phyloP scores from a whole-genome alignment of 1,139 yeast species.

The Yamadazyma blattariae region DNA sequence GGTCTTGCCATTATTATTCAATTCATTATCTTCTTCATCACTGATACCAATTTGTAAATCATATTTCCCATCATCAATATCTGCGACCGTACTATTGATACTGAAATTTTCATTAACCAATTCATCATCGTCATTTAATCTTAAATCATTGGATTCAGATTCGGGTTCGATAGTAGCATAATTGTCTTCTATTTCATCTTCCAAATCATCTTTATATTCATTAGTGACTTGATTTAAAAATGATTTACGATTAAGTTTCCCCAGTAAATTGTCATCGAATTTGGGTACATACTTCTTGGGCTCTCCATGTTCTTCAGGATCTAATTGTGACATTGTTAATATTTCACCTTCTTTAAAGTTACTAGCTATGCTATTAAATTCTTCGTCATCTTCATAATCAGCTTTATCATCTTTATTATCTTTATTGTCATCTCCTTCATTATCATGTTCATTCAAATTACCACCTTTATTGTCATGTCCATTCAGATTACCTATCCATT shows the following conservation, averaged over 20 bases:
- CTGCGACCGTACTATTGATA: neutral
- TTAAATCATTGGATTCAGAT: constrained; percentile 5
- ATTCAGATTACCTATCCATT: constrained; percentile 3
- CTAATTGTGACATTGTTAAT: constrained; percentile 4
- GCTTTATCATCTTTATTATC: neutral
- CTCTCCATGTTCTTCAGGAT: neutral
- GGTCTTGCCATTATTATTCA: too few relatives aligned
- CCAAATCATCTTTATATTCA: constrained; percentile 15
- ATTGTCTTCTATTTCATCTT: constrained; percentile 18
- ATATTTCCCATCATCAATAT: constrained; percentile 17
- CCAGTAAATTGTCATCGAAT: constrained; percentile 6
- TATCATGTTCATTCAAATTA: neutral
- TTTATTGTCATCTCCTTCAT: neutral
- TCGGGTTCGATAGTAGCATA: constrained; percentile 14
- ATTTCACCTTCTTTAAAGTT: constrained; percentile 12
- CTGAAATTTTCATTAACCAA: constrained; percentile 9
- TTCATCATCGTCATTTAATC: constrained; percentile 8
- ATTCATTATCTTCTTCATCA: constrained; percentile 12
- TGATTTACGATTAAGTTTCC: constrained; percentile 6
- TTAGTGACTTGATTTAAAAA: constrained; percentile 10
- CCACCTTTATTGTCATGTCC: neutral
- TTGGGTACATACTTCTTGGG: constrained; percentile 14
- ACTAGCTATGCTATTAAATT: too few relatives aligned
- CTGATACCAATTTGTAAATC: constrained; percentile 21
- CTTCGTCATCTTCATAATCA: neutral